These are phyloP conservation scores for Tetrahymena thermophila DNA, from an alignment of 73 alveolate genomes.

Conservation along the genomic window DNA sequence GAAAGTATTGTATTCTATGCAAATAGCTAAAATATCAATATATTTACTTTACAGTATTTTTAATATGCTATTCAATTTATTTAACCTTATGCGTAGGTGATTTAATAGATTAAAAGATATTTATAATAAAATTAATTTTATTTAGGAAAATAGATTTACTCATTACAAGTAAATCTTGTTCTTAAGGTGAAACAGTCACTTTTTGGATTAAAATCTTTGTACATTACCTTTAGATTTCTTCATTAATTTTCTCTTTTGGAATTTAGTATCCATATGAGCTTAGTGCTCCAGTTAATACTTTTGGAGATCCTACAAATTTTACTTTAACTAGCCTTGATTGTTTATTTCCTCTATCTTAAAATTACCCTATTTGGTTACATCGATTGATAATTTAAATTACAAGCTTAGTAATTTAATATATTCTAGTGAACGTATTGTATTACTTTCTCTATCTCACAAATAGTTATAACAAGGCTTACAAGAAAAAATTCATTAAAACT, in stretches of 20 bases:
- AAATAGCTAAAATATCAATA: neutral
- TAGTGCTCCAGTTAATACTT: neutral
- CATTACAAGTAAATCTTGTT: neutral
- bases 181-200: neutral
- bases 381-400: neutral
- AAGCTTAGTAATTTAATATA: neutral
- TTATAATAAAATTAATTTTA: neutral
- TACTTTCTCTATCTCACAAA: neutral
- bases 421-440: neutral
- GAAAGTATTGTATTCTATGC: neutral
- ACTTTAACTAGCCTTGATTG: neutral
- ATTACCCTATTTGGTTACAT: neutral
- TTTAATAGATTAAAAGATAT: neutral
- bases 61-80: neutral
- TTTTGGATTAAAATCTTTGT: neutral
- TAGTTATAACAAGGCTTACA: neutral
- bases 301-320: neutral
- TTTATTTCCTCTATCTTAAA: neutral
- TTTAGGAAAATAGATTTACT: neutral
- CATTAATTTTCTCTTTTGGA: neutral
- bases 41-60: neutral
- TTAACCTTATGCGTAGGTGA: neutral
- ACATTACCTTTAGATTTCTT: neutral
- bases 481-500: neutral
- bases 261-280: neutral